Conservation (phyloP, 2,329 filamentous ascomycete species). For the Penicillium concentricum region DNA sequence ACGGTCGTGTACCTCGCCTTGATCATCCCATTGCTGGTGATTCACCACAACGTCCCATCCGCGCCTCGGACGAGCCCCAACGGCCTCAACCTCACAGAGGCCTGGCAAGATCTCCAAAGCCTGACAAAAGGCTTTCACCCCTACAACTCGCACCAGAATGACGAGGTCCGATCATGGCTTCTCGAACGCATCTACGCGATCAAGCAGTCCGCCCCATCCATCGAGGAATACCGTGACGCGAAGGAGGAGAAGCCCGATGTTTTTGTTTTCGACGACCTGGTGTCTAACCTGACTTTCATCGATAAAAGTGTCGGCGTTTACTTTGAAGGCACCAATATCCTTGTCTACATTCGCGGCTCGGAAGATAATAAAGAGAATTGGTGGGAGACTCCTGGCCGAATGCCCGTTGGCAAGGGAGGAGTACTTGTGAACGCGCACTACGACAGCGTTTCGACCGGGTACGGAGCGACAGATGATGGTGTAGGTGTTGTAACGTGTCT, state of each 20-base stretch:
- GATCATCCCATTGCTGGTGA: conserved; percentile 67
- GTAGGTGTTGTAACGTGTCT: conserved; percentile 83
- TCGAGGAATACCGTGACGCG: conserved; percentile 14
- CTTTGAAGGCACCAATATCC: conserved; percentile 89
- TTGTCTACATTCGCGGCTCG: conserved; percentile 83
- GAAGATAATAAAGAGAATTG: conserved; percentile 71
- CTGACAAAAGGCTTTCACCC: conserved; percentile 79
- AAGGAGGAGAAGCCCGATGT: conserved; percentile 32
- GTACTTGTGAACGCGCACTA: conserved; percentile 95
- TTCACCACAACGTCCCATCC: conserved; percentile 73
- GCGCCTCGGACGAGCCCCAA: conserved; percentile 57
- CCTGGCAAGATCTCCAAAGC: conserved; percentile 78
- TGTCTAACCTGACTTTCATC: conserved; percentile 74
- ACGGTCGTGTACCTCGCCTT: conserved; percentile 75
- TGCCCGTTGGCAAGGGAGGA: conserved; percentile 63
- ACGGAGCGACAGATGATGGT: conserved; percentile 90
- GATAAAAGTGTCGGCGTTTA: conserved; percentile 61
- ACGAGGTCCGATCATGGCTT: conserved; percentile 74
- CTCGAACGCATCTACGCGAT: conserved; percentile 70
- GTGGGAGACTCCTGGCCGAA: conserved; percentile 60
- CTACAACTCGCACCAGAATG: conserved; percentile 82
- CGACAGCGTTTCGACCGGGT: conserved; percentile 88
- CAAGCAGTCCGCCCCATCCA: conserved; percentile 57
- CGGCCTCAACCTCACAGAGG: conserved; percentile 78
- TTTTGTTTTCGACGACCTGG: conserved; percentile 74